Percentiles rank a stretch among this genome's conserved stretches.
Evolutionary conservation across 352 stramenopile species (phyloP).

Genomic region (Pythium phragmitis): DNA sequence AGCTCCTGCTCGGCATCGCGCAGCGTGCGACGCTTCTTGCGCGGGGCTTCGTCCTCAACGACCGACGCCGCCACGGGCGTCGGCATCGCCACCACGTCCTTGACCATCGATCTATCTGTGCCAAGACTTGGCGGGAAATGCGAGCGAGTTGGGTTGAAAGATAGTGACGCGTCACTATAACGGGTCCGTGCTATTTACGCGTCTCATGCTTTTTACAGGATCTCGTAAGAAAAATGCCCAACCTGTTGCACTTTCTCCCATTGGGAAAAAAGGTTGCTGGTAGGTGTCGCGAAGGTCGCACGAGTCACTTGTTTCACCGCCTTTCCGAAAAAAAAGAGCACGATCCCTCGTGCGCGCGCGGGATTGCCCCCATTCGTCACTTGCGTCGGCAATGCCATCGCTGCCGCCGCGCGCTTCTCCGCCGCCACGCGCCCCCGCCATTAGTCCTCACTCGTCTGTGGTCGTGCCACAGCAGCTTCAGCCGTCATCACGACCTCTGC

Average conservation of each 20-base stretch:
- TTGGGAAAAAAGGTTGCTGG: not conserved
- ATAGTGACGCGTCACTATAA: slow-evolving; percentile 2
- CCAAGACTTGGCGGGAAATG: slow-evolving; percentile 2
- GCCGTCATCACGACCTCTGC: not conserved
- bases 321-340: slow-evolving; percentile 12
- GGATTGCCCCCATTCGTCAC: not conserved
- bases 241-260: slow-evolving; percentile 11
- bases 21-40: slow-evolving; percentile 70
- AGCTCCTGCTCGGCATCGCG: slow-evolving; percentile 68
- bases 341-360: not conserved
- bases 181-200: not conserved
- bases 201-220: not conserved
- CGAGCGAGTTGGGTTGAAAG: slow-evolving; percentile 2
- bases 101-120: slow-evolving; percentile 3
- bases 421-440: not conserved
- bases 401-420: not conserved
- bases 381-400: not conserved
- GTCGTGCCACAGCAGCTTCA: not conserved
- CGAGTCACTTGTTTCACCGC: slow-evolving; percentile 4
- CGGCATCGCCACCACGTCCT: slow-evolving; percentile 13
- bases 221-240: not conserved
- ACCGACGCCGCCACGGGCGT: not conserved
- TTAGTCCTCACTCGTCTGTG: not conserved
- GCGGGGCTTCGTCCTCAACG: slow-evolving; percentile 1
- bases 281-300: slow-evolving; percentile 10